Evolutionary conservation across 441 rosid species (phyloP).

Genomic region (Jatropha multifida): DNA sequence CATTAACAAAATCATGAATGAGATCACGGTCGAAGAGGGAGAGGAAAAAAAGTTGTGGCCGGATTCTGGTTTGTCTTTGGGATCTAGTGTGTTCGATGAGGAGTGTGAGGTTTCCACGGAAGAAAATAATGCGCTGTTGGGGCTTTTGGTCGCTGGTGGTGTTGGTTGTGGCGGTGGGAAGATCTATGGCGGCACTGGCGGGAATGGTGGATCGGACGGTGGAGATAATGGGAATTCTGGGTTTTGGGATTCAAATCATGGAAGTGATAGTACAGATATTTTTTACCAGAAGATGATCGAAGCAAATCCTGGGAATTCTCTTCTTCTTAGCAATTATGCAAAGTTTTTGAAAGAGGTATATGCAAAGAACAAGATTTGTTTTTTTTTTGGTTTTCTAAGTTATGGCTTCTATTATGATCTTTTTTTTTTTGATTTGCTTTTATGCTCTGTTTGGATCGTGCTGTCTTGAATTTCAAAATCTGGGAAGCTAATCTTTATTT

Average conservation of each 20-base stretch:
- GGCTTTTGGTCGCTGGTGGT: constrained; percentile 8
- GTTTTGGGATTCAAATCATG: constrained; percentile 27
- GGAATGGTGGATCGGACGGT: constrained; percentile 37
- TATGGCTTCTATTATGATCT: background rate
- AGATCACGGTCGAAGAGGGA: constrained; percentile 36
- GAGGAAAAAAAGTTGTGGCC: constrained; percentile 28
- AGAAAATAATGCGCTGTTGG: constrained; percentile 6
- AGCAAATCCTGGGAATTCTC: constrained; percentile 68
- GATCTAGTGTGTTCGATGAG: constrained; percentile 26
- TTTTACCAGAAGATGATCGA: constrained; percentile 76
- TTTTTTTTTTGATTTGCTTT: background rate
- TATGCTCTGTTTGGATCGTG: background rate
- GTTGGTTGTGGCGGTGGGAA: constrained; percentile 44
- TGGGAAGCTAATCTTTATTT: background rate
- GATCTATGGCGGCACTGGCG: constrained; percentile 31
- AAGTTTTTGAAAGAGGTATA: constrained; percentile 76
- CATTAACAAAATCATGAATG: constrained; percentile 21
- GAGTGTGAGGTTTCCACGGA: constrained; percentile 29
- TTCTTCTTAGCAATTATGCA: constrained; percentile 75
- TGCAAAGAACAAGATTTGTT: background rate
- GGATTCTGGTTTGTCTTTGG: constrained; percentile 26
- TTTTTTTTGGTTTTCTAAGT: background rate
- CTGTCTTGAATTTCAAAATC: background rate
- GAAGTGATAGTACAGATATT: constrained; percentile 35
- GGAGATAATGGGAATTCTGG: constrained; percentile 29